Conservation (phyloP, 2,329 filamentous ascomycete species). For the Dactylellina haptotyla region DNA sequence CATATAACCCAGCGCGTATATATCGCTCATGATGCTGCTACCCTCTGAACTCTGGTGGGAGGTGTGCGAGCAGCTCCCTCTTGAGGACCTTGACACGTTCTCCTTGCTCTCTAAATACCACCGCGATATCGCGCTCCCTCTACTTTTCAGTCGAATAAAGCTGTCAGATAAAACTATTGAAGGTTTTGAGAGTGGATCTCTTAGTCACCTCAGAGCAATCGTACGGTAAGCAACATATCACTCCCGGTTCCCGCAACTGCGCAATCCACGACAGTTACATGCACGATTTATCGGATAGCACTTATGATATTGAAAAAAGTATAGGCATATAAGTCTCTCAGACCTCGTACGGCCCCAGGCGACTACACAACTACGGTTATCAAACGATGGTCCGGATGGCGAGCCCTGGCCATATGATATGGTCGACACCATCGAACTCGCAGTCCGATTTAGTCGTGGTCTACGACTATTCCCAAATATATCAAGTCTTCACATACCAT, state of each 20-base stretch:
- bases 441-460: not conserved
- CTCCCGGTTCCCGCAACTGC: not conserved
- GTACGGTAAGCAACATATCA: not conserved
- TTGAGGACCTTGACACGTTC: not conserved
- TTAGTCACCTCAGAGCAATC: not conserved
- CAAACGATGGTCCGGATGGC: not conserved
- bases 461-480: not conserved
- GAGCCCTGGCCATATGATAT: not conserved
- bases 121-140: not conserved
- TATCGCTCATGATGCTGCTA: too few species aligned
- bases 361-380: not conserved
- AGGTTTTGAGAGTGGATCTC: not conserved
- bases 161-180: not conserved
- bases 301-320: not conserved
- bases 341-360: not conserved
- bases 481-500: not conserved
- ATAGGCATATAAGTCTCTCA: not conserved
- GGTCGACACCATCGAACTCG: constrained; percentile 1
- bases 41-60: not conserved
- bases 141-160: not conserved
- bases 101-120: not conserved
- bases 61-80: not conserved
- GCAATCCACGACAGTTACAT: not conserved
- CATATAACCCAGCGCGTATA: too few species aligned
- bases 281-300: not conserved